Base-by-base conservation (phyloP, 345 rosid species). In the Bretschneidera sinensis region DNA sequence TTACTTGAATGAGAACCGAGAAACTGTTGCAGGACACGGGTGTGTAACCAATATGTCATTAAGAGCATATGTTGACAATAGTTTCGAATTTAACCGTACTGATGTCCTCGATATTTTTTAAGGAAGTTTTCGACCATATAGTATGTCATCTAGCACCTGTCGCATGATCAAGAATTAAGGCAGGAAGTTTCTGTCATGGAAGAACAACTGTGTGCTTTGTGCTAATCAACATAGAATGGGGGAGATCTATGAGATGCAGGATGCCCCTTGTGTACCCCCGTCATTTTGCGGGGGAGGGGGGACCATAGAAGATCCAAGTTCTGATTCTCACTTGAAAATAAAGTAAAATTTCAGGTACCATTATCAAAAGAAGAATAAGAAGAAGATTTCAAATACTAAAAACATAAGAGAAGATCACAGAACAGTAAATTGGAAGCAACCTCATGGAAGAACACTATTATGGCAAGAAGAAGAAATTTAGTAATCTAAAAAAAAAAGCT, bases 1-100 rank as follows among this genome's bases (percentile, higher is more conserved):
- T 66, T 73, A 89, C 98, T 70, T 87, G 87, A 87, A 86, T 16
- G 95, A 90, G 72, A 92, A 87, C 67, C 84, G 76, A 23, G 97
- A 89, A 75, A 86, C 79, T 1, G 88, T 70, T 6, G 96, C 92
- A 9, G 96, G 97, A 73, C 88, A 87, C 19, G 96, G 92, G 58
- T 89, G 87, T 45, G 96, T 81, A 48, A 86, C 64, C 73, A 92
- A 65, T 60, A 87, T 54, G 71, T 87, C 97, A 74, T 87, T 92
- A 47, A 92, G 83, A 62, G 98, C 89, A 72, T 68, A 79, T 7
- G 85, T 74, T 16, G 81, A 72, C 69, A 85, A 72, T 43, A 22
- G 52, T 74, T 83, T 71, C 28, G 92, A 87, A 66, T 92, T 89
- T 60, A 89, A 68, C 50, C 60, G 65, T 33, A 87, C 10, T 24